Evolutionary conservation across 2,329 filamentous ascomycete genomes (phyloP).

Genomic region (Penicillium sumatraense): DNA sequence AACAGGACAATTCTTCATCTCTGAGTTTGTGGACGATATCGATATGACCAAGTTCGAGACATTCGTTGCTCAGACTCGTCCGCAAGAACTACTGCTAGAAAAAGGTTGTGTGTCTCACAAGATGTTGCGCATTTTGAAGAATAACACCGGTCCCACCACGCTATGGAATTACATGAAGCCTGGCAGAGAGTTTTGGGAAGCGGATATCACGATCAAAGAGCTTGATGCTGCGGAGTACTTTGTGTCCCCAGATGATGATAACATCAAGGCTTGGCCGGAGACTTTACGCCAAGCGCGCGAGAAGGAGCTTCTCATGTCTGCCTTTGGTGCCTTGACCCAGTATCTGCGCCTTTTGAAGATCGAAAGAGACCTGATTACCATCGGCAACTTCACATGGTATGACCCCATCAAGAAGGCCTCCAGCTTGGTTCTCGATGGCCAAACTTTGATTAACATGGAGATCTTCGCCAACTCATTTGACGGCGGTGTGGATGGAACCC

Average conservation of each 20-base stretch:
- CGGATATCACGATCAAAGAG: constrained; percentile 79
- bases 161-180: constrained; percentile 95
- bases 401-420: constrained; percentile 89
- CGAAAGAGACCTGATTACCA: constrained; percentile 82
- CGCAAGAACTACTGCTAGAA: constrained; percentile 86
- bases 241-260: constrained; percentile 59
- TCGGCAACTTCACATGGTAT: constrained; percentile 90
- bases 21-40: constrained; percentile 86
- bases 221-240: constrained; percentile 83
- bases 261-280: constrained; percentile 75
- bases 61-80: constrained; percentile 87
- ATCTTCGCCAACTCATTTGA: constrained; percentile 93
- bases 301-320: constrained; percentile 85
- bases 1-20: constrained; percentile 92
- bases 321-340: constrained; percentile 83
- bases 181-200: constrained; percentile 86
- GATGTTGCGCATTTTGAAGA: constrained; percentile 89
- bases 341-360: constrained; percentile 88
- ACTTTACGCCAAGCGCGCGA: constrained; percentile 72
- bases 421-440: constrained; percentile 89
- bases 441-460: constrained; percentile 97
- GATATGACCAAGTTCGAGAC: constrained; percentile 98
- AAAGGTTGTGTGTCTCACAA: constrained; percentile 87
- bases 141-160: constrained; percentile 88
- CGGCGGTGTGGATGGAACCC: constrained; percentile 79